A percentile compares a stretch with the other conserved stretches of the same genome.
Evolutionary conservation across 2,329 filamentous ascomycete species (phyloP).

Genomic region (Grosmannia penicillata): DNA sequence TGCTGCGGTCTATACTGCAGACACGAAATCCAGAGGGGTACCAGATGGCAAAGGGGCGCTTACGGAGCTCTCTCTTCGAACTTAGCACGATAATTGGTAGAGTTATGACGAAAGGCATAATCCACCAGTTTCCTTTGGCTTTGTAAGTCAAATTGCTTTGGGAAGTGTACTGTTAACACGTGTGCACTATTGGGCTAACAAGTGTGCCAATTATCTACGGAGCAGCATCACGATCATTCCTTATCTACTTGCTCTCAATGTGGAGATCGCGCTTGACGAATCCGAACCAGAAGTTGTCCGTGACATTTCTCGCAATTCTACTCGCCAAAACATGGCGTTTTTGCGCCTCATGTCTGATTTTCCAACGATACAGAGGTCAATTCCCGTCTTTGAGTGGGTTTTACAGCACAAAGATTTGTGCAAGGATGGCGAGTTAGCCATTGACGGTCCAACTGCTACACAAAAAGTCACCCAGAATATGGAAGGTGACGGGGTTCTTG

Average conservation of each 20-base stretch:
- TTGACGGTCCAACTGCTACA: neutral
- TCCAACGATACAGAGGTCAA: neutral
- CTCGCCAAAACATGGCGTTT: neutral
- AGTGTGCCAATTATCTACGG: too few relatives aligned
- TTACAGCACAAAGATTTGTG: neutral
- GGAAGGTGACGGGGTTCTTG: neutral
- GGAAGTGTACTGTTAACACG: too few relatives aligned
- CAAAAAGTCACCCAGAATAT: neutral
- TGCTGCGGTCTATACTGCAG: neutral
- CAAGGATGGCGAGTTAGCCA: neutral
- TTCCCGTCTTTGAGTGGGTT: conserved; percentile 1
- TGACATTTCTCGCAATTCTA: neutral
- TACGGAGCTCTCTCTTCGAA: neutral
- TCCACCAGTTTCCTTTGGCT: neutral
- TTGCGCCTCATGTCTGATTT: neutral
- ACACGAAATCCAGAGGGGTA: neutral
- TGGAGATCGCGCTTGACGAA: neutral
- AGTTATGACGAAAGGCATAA: neutral
- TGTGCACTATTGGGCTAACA: too few relatives aligned
- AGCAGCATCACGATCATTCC: neutral
- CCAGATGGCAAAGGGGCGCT: neutral
- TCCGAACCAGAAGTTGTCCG: neutral
- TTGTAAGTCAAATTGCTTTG: too few relatives aligned
- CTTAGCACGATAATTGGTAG: neutral
- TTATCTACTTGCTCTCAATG: neutral